phyloP scores from a whole-genome alignment of 148 eudicot genomes.

The Simmondsia chinensis region DNA sequence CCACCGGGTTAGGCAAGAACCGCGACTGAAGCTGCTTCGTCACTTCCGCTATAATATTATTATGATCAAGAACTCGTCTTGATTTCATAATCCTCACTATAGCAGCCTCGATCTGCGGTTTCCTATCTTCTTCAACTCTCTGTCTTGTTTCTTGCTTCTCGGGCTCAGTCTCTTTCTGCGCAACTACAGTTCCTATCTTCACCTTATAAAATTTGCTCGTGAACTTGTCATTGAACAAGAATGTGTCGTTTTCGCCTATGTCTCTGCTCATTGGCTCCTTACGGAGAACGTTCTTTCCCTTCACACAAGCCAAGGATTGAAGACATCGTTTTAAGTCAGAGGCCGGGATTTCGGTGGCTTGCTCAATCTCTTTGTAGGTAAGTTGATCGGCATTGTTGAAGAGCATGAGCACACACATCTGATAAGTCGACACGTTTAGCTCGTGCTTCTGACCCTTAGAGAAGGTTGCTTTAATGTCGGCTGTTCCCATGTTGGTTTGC shows the following conservation, averaged over 20 bases:
- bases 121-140: slow-evolving; percentile 76
- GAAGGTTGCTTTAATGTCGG: slow-evolving; percentile 69
- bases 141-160: slow-evolving; percentile 83
- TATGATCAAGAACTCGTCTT: slow-evolving; percentile 57
- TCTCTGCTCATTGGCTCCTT: slow-evolving; percentile 86
- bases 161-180: slow-evolving; percentile 83
- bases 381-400: slow-evolving; percentile 64
- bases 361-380: slow-evolving; percentile 71
- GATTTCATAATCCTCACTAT: slow-evolving; percentile 82
- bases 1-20: slow-evolving; percentile 63
- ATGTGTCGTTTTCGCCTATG: slow-evolving; percentile 47
- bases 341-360: slow-evolving; percentile 65
- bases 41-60: slow-evolving; percentile 68
- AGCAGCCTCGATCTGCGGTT: slow-evolving; percentile 86
- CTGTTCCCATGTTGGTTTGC: slow-evolving; percentile 87
- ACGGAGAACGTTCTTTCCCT: slow-evolving; percentile 71
- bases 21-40: slow-evolving; percentile 73
- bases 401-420: slow-evolving; percentile 83
- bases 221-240: slow-evolving; percentile 68
- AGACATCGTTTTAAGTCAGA: slow-evolving; percentile 63
- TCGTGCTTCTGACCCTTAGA: slow-evolving; percentile 75
- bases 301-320: slow-evolving; percentile 72
- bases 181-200: slow-evolving; percentile 79
- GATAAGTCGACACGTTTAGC: slow-evolving; percentile 71
- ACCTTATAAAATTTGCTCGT: slow-evolving; percentile 70